Conservation (phyloP, 305 asterid genomes). For the Solanum chacoense region DNA sequence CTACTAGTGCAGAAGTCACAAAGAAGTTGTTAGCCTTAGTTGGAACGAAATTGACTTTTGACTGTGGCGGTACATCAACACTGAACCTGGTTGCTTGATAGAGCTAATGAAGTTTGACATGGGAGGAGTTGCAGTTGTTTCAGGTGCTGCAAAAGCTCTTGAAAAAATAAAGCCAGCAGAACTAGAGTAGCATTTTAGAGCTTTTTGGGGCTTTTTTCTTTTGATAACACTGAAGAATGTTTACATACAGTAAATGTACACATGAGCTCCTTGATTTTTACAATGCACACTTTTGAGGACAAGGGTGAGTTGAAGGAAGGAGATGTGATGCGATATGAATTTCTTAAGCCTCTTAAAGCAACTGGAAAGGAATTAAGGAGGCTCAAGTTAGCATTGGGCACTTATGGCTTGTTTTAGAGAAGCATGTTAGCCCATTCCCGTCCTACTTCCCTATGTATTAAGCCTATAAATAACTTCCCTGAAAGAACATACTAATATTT, state of each 20-base stretch:
- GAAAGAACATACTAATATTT: background rate
- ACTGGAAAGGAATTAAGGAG: background rate
- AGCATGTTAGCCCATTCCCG: background rate
- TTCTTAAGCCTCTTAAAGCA: background rate
- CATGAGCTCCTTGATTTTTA: background rate
- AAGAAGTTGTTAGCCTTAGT: background rate
- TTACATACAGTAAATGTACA: background rate
- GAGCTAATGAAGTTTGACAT: constrained; percentile 89
- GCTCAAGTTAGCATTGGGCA: background rate
- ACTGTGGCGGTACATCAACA: constrained; percentile 58
- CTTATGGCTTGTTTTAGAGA: background rate
- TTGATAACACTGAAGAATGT: background rate
- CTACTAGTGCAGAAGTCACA: background rate
- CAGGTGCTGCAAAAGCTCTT: constrained; percentile 89
- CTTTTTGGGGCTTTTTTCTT: background rate
- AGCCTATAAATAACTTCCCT: background rate
- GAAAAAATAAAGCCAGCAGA: constrained; percentile 60
- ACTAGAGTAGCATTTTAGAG: background rate
- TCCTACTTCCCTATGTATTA: background rate
- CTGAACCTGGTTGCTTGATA: constrained; percentile 72
- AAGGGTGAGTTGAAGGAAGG: background rate
- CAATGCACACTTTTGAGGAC: background rate
- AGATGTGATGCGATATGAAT: background rate
- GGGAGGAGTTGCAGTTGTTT: constrained; percentile 87
- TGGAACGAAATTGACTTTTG: background rate